phyloP scores from a whole-genome alignment of 1,139 yeast genomes.

The Arxiozyma telluris region DNA sequence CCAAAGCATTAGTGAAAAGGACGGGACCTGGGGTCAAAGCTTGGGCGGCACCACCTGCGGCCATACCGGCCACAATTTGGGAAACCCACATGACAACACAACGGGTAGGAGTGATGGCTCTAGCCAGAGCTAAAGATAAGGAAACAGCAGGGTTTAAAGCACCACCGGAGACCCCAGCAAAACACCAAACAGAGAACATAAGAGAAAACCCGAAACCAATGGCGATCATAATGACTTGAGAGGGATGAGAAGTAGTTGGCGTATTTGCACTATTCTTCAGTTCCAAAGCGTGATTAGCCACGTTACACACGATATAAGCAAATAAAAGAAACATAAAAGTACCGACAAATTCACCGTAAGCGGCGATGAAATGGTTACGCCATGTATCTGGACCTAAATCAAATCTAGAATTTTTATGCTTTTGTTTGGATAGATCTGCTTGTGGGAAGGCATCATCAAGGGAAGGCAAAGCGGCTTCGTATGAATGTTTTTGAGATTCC shows the following conservation, averaged over 20 bases:
- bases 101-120: conserved; percentile 67
- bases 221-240: conserved; percentile 67
- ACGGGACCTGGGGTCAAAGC: conserved; percentile 83
- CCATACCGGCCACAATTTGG: conserved; percentile 80
- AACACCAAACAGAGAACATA: conserved; percentile 63
- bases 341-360: conserved; percentile 69
- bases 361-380: conserved; percentile 46
- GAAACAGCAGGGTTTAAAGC: conserved; percentile 88
- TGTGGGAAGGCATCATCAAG: conserved; percentile 10
- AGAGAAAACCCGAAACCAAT: conserved; percentile 86
- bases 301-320: conserved; percentile 77
- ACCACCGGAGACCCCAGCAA: conserved; percentile 81
- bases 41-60: conserved; percentile 84
- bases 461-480: conserved; percentile 4
- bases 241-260: conserved; percentile 43
- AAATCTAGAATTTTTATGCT: background rate
- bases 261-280: conserved; percentile 33
- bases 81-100: conserved; percentile 56
- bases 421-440: background rate
- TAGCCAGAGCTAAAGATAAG: conserved; percentile 56
- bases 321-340: conserved; percentile 77
- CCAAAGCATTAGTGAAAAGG: conserved; percentile 62
- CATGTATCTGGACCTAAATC: conserved; percentile 29
- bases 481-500: background rate
- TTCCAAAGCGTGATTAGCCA: conserved; percentile 60